Base-by-base conservation (phyloP, 2,329 filamentous ascomycete species). In the Cytospora chrysosperma region DNA sequence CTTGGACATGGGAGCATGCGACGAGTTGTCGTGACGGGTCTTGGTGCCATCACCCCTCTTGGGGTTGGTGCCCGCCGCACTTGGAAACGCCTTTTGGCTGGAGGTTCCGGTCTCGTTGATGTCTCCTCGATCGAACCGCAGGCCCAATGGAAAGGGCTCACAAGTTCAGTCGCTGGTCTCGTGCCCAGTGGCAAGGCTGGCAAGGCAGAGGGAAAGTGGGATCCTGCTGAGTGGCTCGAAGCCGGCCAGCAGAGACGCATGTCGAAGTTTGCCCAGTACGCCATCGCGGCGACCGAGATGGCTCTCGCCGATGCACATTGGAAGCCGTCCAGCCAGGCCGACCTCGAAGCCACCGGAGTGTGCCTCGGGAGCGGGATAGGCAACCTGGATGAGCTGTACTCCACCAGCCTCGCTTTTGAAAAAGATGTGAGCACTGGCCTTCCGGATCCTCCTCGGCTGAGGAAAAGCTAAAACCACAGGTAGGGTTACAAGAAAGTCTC, bases 361-460 rank as follows among this genome's bases (percentile, higher is more conserved):
- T 97, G 94, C 71, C 82, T 99, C 49, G 95, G 95, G 2, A 98
- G 94, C 68, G 95, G 95, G 1, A 97, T 99, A 70, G 95, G 95
- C 19, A 97, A 95, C 71, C 83, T 99, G 47, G 90, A 97, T 49
- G 93, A 97, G 70, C 87, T 96, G 10, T 97, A 96, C 75, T 83
- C 89, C 66, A 96, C 93, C 2, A 92, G 91, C 62, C 72, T 97
- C 56, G 86, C 85, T 1, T 96, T 91, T 73, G 83, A 91, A 34
- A 82, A 85, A 75, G 86, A 86, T 63, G 92, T 94, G 77, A 77
- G 86, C 76, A 30, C 40, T 53, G 60, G 63, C 57, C 53, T 50
- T 56, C 60, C 54, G 50, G 56, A 55, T 47, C 21, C 34, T 51
- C 40, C 50, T 43, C 3, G 49, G 52, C 50, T 30, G 32, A 43